Conservation (phyloP, 495 filamentous ascomycete species). For the Penicillium lagena region DNA sequence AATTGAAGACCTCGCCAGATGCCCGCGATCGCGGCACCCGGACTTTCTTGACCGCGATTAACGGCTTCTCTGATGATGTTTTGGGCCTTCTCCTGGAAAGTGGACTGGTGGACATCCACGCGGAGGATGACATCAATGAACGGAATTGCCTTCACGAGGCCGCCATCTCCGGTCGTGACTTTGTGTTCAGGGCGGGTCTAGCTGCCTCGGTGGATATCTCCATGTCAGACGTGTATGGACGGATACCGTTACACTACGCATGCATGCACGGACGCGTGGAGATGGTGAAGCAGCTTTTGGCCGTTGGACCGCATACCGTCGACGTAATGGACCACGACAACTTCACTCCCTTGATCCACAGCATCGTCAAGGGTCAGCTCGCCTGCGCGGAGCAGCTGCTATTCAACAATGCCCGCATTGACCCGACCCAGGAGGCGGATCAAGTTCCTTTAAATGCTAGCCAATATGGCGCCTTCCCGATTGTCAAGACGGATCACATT, state of each 20-base stretch:
- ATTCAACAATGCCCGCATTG: slow-evolving; percentile 63
- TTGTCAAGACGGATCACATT: slow-evolving; percentile 70
- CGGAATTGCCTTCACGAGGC: slow-evolving; percentile 94
- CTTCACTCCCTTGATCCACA: slow-evolving; percentile 92
- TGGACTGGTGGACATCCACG: slow-evolving; percentile 74
- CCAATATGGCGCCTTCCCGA: too few relatives aligned
- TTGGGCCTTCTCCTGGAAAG: slow-evolving; percentile 72
- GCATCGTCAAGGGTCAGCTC: slow-evolving; percentile 78
- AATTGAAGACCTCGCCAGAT: slow-evolving; percentile 48
- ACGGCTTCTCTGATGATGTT: slow-evolving; percentile 73
- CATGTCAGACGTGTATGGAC: slow-evolving; percentile 83
- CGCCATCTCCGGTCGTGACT: slow-evolving; percentile 75
- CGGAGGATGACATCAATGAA: slow-evolving; percentile 95
- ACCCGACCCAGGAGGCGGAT: slow-evolving; percentile 55
- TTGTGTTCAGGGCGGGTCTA: slow-evolving; percentile 70
- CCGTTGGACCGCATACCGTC: slow-evolving; percentile 57
- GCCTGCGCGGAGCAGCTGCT: slow-evolving; percentile 74
- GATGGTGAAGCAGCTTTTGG: slow-evolving; percentile 70
- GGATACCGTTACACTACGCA: slow-evolving; percentile 91
- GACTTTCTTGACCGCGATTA: slow-evolving; percentile 81
- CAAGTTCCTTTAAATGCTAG: too few relatives aligned
- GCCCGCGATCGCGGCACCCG: slow-evolving; percentile 70
- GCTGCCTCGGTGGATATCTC: slow-evolving; percentile 64
- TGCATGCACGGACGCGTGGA: slow-evolving; percentile 88
- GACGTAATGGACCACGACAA: slow-evolving; percentile 91